phyloP scores from a whole-genome alignment of 495 filamentous ascomycete genomes.

The Daldinia grandis region DNA sequence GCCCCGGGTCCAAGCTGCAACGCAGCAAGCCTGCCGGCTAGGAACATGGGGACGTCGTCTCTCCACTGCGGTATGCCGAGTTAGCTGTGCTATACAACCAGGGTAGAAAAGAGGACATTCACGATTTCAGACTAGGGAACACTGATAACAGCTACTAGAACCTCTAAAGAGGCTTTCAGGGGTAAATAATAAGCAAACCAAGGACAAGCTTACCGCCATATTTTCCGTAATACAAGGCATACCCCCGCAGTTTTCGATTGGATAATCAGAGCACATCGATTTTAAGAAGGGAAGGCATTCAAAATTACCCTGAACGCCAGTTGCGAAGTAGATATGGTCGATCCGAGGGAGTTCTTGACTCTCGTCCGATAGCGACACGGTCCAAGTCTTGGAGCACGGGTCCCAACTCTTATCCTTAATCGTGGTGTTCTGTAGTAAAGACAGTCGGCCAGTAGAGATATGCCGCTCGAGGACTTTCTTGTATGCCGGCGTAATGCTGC shows the following conservation, averaged over 20 bases:
- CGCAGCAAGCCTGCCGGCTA: constrained; percentile 66
- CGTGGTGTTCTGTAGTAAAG: constrained; percentile 60
- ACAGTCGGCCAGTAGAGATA: constrained; percentile 52
- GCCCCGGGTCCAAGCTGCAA: constrained; percentile 68
- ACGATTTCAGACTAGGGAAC: not conserved
- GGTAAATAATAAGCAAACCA: not conserved
- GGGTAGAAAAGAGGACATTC: not conserved
- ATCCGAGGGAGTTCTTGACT: constrained; percentile 60
- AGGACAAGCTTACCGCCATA: constrained; percentile 34
- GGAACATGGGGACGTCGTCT: constrained; percentile 66
- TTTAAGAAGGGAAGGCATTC: constrained; percentile 59
- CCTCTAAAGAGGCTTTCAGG: not conserved
- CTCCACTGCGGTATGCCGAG: constrained; percentile 60
- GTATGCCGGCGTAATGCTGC: constrained; percentile 68
- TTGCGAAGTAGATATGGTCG: constrained; percentile 73
- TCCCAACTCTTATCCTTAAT: constrained; percentile 46
- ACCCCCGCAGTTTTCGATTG: constrained; percentile 61
- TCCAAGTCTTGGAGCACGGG: constrained; percentile 57
- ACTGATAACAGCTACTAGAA: not conserved
- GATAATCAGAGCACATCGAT: constrained; percentile 60
- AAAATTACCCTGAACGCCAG: constrained; percentile 63
- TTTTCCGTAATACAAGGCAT: constrained; percentile 71
- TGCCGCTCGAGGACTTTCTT: constrained; percentile 62
- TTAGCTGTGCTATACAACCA: not conserved
- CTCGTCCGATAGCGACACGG: constrained; percentile 56